These are phyloP conservation scores for Ogataea ramenticola DNA, from an alignment of 805 yeast genomes.

Conservation along the genomic window DNA sequence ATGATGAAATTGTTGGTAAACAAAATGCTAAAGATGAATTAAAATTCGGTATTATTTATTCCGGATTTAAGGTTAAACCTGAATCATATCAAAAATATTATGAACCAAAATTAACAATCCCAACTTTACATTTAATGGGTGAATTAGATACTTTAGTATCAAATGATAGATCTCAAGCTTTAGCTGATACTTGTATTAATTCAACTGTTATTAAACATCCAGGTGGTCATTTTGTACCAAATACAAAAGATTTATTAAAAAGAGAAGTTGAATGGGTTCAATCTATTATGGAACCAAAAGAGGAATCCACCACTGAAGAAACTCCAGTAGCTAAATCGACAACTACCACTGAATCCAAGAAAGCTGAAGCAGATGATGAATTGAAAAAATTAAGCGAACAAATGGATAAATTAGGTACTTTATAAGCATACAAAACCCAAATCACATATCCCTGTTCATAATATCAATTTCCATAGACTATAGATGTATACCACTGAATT, in stretches of 20 bases:
- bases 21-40: slow-evolving; percentile 39
- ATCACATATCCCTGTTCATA: neutral
- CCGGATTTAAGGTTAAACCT: slow-evolving; percentile 42
- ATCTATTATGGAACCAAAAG: slow-evolving; percentile 10
- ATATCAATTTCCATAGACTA: no score
- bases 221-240: slow-evolving; percentile 96
- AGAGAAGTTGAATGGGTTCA: slow-evolving; percentile 29
- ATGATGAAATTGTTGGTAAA: slow-evolving; percentile 40
- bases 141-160: slow-evolving; percentile 83
- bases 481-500: neutral
- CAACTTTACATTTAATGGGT: slow-evolving; percentile 75
- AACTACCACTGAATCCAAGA: neutral
- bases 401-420: slow-evolving; percentile 24
- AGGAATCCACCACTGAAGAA: slow-evolving; percentile 1
- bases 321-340: neutral
- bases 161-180: slow-evolving; percentile 55
- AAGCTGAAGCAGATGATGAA: slow-evolving; percentile 12
- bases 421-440: slow-evolving; percentile 4
- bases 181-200: slow-evolving; percentile 48
- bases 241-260: slow-evolving; percentile 45
- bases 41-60: slow-evolving; percentile 69
- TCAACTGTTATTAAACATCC: slow-evolving; percentile 65
- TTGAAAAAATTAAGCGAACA: slow-evolving; percentile 16
- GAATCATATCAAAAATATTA: slow-evolving; percentile 22
- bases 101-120: slow-evolving; percentile 18